Base-by-base conservation (phyloP, 768 basidiomycete genomes). In the Tephrocybe rancida region DNA sequence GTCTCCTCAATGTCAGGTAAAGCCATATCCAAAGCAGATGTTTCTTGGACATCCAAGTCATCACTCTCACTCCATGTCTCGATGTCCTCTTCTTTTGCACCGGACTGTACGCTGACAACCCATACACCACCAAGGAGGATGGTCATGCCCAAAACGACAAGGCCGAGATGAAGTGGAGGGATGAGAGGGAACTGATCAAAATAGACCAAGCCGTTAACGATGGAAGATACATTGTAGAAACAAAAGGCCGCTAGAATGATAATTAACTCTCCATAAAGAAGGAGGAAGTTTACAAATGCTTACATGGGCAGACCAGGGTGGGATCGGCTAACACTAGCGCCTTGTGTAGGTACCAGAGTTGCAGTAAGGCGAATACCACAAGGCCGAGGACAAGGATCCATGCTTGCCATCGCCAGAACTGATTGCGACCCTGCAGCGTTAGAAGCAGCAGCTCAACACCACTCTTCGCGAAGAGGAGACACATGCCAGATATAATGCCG, bases 171-270 rank as follows among this genome's bases (percentile, higher is more conserved):
- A n/a, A 83, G 60, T 0, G 79, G 74, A 1, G 84, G 72, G 32
- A 98, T 86, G 21, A 85, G 75, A 16, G 83, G 78, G 63, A 92
- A 83, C 64, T 98, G 93, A 67, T 95, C 77, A 67, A 91, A 97
- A 69, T 95, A 97, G 41, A 95, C 83, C 48, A 96, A 78, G 4
- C 90, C 90, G 59, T 94, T 95, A 52, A 94, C 77, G 66, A 98
- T 96, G 21, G 90, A 92, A 2, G 92, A 92, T 13, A 95, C 67
- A 66, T 96, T 98, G 73, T 96, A 98, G 69, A 94, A 92, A 69
- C 93, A 96, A 72, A 96, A 98, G 5, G 94, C 93, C 65, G 92
- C 86, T 84, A 61, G 22, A 48, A 55, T 50, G 54, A 52, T n/a
- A 52, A 67, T 37, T 9, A 9, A 37, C 7, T 37, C n/a, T 9